Conservation (phyloP, 441 rosid genomes). For the Aquilaria agallochum region DNA sequence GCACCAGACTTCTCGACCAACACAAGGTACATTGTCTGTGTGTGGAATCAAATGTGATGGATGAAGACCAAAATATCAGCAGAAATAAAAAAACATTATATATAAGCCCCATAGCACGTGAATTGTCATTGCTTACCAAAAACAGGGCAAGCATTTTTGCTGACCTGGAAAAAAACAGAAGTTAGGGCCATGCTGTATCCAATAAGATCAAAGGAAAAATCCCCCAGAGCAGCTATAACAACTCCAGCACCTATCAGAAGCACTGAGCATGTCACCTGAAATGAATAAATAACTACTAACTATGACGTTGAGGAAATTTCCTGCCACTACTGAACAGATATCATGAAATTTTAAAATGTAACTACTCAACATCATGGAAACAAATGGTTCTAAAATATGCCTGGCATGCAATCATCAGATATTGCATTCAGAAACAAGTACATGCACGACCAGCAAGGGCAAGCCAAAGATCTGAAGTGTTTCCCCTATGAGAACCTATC, state of each 20-base stretch:
- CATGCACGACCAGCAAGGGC: too few relatives aligned
- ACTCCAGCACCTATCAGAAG: conserved; percentile 80
- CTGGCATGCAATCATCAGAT: too few relatives aligned
- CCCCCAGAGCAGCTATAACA: conserved; percentile 86
- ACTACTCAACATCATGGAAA: too few relatives aligned
- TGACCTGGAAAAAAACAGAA: conserved; percentile 97
- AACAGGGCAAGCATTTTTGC: conserved; percentile 4
- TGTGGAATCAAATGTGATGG: conserved; percentile 14
- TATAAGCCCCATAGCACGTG: too few relatives aligned
- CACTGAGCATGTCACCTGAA: conserved; percentile 86
- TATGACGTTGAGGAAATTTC: background rate
- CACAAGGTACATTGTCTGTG: conserved; percentile 97
- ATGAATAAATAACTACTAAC: background rate
- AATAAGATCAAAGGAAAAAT: conserved; percentile 84
- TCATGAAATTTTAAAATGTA: background rate
- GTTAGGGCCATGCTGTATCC: conserved; percentile 90
- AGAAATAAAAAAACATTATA: background rate
- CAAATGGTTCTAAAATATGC: too few relatives aligned
- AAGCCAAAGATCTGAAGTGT: too few relatives aligned
- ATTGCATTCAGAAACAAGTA: too few relatives aligned
- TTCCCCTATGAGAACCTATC: too few relatives aligned
- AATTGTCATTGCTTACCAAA: background rate
- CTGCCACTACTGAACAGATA: background rate
- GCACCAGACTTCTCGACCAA: conserved; percentile 96
- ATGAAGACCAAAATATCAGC: background rate